A percentile compares a stretch with the other conserved stretches of the same genome.
Conservation (phyloP, 805 yeast genomes). For the Tetrapisispora iriomotensis region DNA sequence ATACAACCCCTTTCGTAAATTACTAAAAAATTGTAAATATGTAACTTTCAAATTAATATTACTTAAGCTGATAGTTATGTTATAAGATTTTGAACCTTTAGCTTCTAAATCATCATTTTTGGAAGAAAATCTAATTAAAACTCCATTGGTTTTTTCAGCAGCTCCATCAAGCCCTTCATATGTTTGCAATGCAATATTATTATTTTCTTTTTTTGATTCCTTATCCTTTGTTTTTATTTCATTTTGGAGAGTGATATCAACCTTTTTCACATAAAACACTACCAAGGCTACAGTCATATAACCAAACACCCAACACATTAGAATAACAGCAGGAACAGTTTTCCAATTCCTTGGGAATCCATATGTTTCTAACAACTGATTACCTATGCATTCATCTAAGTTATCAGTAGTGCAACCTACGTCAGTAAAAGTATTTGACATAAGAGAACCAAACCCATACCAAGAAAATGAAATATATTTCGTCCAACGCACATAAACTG, state of each 20-base stretch:
- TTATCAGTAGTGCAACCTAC: conserved; percentile 46
- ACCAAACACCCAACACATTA: conserved; percentile 50
- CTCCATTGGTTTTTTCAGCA: not conserved
- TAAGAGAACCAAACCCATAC: conserved; percentile 65
- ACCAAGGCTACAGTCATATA: conserved; percentile 41
- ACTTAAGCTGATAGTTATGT: conserved; percentile 9
- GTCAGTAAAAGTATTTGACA: conserved; percentile 55
- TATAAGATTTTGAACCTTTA: not conserved
- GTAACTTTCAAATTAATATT: conserved; percentile 11
- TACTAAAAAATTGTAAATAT: conserved; percentile 4
- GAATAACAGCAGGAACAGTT: conserved; percentile 50
- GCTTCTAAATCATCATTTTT: conserved; percentile 13
- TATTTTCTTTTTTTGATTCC: conserved; percentile 6
- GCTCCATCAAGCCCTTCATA: not conserved
- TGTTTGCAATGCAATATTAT: not conserved
- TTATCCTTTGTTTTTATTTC: conserved; percentile 15
- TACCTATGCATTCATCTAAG: conserved; percentile 31
- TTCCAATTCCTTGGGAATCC: conserved; percentile 62
- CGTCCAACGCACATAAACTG: conserved; percentile 81
- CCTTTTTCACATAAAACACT: conserved; percentile 39
- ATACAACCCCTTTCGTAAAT: conserved; percentile 5
- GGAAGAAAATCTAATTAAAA: not conserved
- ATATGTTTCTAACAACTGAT: conserved; percentile 41
- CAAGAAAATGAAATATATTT: conserved; percentile 68
- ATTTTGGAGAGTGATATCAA: conserved; percentile 21